These are phyloP conservation scores for Rutstroemia sp. DNA, from an alignment of 2,329 filamentous ascomycete species.

Conservation along the genomic window DNA sequence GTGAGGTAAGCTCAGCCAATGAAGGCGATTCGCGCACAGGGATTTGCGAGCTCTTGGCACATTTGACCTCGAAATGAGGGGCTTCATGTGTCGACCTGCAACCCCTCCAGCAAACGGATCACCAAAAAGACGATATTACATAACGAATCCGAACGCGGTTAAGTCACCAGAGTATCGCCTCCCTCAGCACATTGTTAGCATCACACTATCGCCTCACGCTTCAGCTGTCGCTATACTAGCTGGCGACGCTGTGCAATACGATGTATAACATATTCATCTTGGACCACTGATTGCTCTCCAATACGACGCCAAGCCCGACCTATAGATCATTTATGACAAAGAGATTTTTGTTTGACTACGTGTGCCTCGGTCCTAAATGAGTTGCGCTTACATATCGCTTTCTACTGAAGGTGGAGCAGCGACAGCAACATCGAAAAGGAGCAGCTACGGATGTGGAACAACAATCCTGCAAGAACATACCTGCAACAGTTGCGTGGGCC, in stretches of 20 bases:
- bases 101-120: background rate
- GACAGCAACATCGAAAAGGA: background rate
- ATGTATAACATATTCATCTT: slow-evolving; percentile 5
- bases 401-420: background rate
- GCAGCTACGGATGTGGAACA: too few species aligned
- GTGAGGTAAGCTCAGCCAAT: too few species aligned
- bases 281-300: slow-evolving; percentile 1
- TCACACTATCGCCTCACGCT: background rate
- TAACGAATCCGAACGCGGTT: background rate
- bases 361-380: background rate
- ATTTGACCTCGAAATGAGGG: background rate
- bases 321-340: slow-evolving; percentile 3
- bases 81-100: background rate
- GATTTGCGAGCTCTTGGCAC: background rate
- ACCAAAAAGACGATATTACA: background rate
- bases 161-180: background rate
- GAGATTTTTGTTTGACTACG: background rate
- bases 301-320: slow-evolving; percentile 2
- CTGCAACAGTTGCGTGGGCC: too few species aligned
- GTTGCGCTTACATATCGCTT: background rate
- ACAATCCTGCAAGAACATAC: too few species aligned
- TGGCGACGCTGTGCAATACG: slow-evolving; percentile 1
- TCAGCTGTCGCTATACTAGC: background rate
- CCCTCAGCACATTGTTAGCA: background rate
- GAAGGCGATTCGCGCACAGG: too few species aligned